These are phyloP conservation scores for Xylaria intraflava DNA, from an alignment of 495 filamentous ascomycete species.

Conservation along the genomic window DNA sequence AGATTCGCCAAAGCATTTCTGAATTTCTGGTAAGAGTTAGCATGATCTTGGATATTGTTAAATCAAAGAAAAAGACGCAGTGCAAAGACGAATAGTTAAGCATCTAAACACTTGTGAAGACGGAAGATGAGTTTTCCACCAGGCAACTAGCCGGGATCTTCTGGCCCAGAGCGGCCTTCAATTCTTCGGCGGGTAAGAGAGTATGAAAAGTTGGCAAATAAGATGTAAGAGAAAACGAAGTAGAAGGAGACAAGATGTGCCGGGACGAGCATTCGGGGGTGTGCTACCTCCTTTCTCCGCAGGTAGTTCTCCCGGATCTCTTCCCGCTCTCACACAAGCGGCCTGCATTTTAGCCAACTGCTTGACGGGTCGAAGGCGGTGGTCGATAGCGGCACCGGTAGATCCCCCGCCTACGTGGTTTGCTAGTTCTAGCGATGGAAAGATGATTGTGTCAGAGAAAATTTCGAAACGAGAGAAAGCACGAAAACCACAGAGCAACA, in stretches of 20 bases:
- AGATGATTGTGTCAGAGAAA: constrained; percentile 8
- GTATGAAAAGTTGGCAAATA: not conserved
- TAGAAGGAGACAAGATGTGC: not conserved
- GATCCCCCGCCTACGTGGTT: constrained; percentile 1
- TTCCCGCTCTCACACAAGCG: constrained; percentile 7
- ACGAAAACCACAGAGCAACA: not conserved
- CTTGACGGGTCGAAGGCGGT: constrained; percentile 37
- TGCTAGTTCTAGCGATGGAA: constrained; percentile 4
- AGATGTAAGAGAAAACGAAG: not conserved
- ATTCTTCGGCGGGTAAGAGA: no score
- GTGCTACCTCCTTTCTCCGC: constrained; percentile 14
- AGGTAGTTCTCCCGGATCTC: constrained; percentile 10
- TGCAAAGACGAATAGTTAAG: not conserved
- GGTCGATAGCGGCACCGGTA: constrained; percentile 31
- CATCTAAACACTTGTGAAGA: not conserved
- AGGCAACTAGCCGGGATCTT: constrained; percentile 18
- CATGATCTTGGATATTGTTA: not conserved
- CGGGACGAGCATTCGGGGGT: not conserved
- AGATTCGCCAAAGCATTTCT: constrained; percentile 37
- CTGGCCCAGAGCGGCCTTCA: no score
- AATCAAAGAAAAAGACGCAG: not conserved
- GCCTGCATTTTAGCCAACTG: constrained; percentile 20
- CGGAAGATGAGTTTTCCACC: not conserved
- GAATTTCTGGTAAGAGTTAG: constrained; percentile 30
- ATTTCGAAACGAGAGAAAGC: not conserved